These are phyloP conservation scores for Myxozyma neotropica DNA, from an alignment of 805 yeast genomes.

Conservation along the genomic window DNA sequence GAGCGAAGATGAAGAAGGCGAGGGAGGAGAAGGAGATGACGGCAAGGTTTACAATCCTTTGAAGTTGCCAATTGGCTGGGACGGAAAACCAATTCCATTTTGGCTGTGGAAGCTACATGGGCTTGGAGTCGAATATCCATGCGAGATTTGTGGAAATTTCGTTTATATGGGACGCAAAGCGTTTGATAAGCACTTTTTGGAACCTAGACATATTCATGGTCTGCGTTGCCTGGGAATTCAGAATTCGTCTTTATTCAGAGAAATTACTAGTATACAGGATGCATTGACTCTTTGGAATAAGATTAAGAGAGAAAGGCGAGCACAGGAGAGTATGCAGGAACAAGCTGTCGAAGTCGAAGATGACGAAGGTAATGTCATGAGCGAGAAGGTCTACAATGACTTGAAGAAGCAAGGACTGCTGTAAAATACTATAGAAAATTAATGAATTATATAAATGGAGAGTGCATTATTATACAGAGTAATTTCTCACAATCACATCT, in stretches of 20 bases:
- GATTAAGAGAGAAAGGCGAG: constrained; percentile 46
- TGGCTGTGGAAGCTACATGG: constrained; percentile 95
- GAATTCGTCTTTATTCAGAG: constrained; percentile 59
- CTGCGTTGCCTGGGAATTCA: constrained; percentile 72
- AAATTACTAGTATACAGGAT: constrained; percentile 66
- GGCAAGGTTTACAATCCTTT: constrained; percentile 49
- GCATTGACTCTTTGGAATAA: constrained; percentile 59
- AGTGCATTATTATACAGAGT: no score
- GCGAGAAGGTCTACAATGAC: constrained; percentile 77
- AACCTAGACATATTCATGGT: constrained; percentile 70
- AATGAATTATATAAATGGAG: neutral
- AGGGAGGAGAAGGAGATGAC: constrained; percentile 43
- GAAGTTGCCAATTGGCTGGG: constrained; percentile 78
- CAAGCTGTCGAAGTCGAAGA: constrained; percentile 83
- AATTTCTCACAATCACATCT: no score
- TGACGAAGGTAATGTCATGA: constrained; percentile 89
- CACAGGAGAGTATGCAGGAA: constrained; percentile 50
- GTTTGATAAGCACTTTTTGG: constrained; percentile 76
- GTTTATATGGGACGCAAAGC: constrained; percentile 71
- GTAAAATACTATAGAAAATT: constrained; percentile 39
- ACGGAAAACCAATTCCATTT: constrained; percentile 88
- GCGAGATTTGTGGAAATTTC: constrained; percentile 85
- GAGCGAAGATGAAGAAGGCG: constrained; percentile 34
- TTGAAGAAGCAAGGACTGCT: constrained; percentile 84
- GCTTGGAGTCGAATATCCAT: constrained; percentile 64